These are phyloP conservation scores for Athelia sp. DNA, from an alignment of 1,284 basidiomycete species.

Conservation along the genomic window DNA sequence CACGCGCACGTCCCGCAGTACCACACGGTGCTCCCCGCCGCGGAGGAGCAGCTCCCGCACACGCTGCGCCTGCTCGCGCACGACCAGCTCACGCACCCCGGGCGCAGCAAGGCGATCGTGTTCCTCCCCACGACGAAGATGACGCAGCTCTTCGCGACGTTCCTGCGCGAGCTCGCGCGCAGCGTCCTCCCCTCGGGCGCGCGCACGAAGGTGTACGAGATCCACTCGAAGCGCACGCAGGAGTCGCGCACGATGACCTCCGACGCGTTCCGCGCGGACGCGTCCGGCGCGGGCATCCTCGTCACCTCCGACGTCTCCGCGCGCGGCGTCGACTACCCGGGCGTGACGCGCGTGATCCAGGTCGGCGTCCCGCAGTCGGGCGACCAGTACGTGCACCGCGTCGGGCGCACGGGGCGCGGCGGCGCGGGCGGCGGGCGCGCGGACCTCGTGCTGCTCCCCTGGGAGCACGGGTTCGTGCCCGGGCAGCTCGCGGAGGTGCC, in stretches of 20 bases:
- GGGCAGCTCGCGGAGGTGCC: constrained; percentile 68
- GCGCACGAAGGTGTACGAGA: constrained; percentile 67
- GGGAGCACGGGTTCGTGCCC: constrained; percentile 73
- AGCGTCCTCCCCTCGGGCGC: constrained; percentile 42
- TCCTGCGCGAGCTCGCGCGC: constrained; percentile 50
- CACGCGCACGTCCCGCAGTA: constrained; percentile 84
- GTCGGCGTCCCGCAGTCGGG: constrained; percentile 71
- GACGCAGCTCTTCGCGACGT: constrained; percentile 70
- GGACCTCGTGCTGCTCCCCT: constrained; percentile 84
- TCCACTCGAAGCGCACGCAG: constrained; percentile 83
- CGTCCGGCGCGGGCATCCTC: constrained; percentile 60
- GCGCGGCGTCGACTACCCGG: constrained; percentile 87
- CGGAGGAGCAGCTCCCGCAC: constrained; percentile 75
- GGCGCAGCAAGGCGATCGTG: constrained; percentile 76
- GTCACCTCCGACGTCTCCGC: constrained; percentile 91
- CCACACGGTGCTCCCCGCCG: constrained; percentile 67
- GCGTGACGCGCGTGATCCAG: constrained; percentile 92
- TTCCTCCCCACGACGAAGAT: constrained; percentile 91
- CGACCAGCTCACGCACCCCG: constrained; percentile 79
- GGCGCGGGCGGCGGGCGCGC: constrained; percentile 65
- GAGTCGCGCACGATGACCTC: constrained; percentile 60
- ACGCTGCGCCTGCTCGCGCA: constrained; percentile 80
- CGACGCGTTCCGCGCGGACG: constrained; percentile 62
- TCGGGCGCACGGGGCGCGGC: constrained; percentile 83
- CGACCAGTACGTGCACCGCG: constrained; percentile 88